Evolutionary conservation across 345 rosid species (phyloP).

Genomic region (Hypericum perforatum): DNA sequence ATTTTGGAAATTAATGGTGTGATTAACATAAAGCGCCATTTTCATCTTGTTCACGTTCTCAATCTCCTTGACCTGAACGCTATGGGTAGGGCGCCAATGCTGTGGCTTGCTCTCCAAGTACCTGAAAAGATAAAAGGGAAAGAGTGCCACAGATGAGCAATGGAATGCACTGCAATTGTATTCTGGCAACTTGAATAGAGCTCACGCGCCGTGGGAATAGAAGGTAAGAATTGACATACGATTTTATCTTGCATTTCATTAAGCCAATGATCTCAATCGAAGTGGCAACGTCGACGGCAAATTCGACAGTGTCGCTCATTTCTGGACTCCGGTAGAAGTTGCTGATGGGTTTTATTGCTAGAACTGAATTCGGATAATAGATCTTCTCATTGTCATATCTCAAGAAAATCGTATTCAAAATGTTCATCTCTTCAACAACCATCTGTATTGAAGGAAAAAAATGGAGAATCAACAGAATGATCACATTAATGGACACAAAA

Average conservation of each 20-base stretch:
- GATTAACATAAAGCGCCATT: conserved; percentile 45
- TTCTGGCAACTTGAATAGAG: no score
- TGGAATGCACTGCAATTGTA: no score
- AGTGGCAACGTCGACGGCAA: conserved; percentile 18
- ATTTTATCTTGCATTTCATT: conserved; percentile 14
- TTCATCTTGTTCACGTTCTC: conserved; percentile 66
- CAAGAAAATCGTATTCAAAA: conserved; percentile 15
- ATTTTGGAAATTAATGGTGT: conserved; percentile 65
- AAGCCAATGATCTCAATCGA: conserved; percentile 17
- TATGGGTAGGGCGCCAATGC: conserved; percentile 47
- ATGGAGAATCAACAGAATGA: no score
- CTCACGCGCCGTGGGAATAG: no score
- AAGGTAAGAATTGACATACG: conserved; percentile 8
- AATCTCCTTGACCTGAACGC: conserved; percentile 49
- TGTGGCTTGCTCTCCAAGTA: conserved; percentile 59
- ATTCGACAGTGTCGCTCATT: conserved; percentile 16
- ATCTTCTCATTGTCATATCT: conserved; percentile 25
- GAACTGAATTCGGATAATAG: conserved; percentile 18
- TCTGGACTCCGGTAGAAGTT: conserved; percentile 25
- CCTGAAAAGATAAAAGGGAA: conserved; percentile 23
- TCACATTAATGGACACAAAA: no score
- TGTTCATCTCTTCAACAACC: conserved; percentile 24
- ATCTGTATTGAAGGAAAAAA: conserved; percentile 12
- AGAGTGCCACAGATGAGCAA: no score
- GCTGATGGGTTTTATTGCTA: conserved; percentile 25